phyloP scores from a whole-genome alignment of 2,329 filamentous ascomycete genomes.

The Volutella citrinella region DNA sequence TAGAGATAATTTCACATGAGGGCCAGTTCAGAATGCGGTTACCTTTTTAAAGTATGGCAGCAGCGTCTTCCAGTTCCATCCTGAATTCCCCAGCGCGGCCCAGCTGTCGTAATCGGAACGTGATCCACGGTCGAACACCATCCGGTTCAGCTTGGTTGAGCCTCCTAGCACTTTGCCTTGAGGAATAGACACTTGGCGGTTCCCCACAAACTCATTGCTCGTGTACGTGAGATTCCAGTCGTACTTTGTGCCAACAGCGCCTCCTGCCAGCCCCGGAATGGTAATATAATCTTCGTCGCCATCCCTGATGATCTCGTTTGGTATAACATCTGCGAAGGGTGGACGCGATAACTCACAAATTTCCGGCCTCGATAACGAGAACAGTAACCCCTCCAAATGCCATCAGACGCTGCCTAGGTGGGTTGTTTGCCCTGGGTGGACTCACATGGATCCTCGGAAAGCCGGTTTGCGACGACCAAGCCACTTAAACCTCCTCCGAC shows the following conservation, averaged over 20 bases:
- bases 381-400: conserved; percentile 13
- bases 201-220: conserved; percentile 8
- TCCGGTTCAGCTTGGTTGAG: conserved; percentile 38
- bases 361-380: conserved; percentile 19
- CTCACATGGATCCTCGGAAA: background rate
- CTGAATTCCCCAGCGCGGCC: conserved; percentile 42
- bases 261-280: conserved; percentile 18
- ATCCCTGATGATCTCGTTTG: conserved; percentile 13
- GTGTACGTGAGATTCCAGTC: conserved; percentile 20
- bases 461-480: background rate
- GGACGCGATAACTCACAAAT: conserved; percentile 13
- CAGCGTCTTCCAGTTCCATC: conserved; percentile 36
- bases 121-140: conserved; percentile 36
- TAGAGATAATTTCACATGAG: no score
- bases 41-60: conserved; percentile 45
- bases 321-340: no score
- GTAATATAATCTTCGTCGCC: conserved; percentile 17
- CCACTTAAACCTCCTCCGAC: background rate
- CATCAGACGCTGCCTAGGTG: background rate
- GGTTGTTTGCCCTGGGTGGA: background rate
- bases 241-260: conserved; percentile 21
- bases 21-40: accelerated
- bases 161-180: conserved; percentile 38
- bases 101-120: conserved; percentile 43
- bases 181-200: conserved; percentile 13